Conservation (phyloP, 306 rosid genomes). For the Prunus davidiana region DNA sequence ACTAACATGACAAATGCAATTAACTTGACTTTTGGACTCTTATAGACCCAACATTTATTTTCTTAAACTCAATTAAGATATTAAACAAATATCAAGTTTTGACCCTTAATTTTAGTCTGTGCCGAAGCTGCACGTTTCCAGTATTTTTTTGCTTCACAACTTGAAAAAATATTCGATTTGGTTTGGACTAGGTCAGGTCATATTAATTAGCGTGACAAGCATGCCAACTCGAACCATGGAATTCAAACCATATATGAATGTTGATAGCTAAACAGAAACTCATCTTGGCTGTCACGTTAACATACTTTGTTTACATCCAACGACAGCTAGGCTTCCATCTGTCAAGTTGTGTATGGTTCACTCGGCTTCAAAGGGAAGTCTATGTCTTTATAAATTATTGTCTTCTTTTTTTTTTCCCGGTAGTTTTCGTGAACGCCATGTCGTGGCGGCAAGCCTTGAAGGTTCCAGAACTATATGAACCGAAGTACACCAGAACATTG, state of each 20-base stretch:
- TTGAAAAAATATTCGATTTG: background rate
- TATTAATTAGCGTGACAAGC: background rate
- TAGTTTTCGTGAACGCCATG: background rate
- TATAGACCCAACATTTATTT: too few species aligned
- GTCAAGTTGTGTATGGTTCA: background rate
- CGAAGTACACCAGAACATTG: background rate
- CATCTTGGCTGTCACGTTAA: background rate
- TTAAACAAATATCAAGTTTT: background rate
- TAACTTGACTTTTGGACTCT: background rate
- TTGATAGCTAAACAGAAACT: background rate
- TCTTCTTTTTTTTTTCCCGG: background rate
- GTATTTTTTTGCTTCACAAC: background rate
- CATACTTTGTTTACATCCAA: background rate
- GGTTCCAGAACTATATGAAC: background rate
- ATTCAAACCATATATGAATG: background rate
- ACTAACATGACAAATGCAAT: background rate
- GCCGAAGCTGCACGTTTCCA: background rate
- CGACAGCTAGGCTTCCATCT: background rate
- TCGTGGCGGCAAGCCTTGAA: background rate
- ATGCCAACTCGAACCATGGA: background rate
- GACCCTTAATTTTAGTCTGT: slow-evolving; percentile 1
- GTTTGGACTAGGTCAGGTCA: background rate
- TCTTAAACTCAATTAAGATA: background rate
- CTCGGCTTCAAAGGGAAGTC: background rate
- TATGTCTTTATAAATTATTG: background rate